Base-by-base conservation (phyloP, 371 early-diverging fungal genomes). In the Thermomucor indicae-seudaticae region DNA sequence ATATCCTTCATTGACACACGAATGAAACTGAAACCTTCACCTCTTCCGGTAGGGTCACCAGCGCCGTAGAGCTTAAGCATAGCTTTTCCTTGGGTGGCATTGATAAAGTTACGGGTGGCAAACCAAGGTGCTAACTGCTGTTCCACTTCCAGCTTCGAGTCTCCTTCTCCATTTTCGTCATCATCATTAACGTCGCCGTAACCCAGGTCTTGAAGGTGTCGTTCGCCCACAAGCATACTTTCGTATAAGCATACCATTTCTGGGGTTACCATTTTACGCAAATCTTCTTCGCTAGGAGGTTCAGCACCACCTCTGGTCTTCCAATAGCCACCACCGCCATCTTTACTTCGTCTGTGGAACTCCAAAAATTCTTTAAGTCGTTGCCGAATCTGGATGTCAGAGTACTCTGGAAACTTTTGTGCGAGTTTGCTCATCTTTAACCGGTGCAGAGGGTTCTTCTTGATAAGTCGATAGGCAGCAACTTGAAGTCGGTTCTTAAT, bases 11-110 rank as follows among this genome's bases (percentile, higher is more conserved):
- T 92, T 6, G 91, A 91, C 20, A 93, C 90, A 47, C 95, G 86
- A 55, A 99, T 90, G 68, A 97, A 99, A 73, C 96, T 96, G 65
- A 98, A 98, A 12, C 97, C 99, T 70, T 98, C 98, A 25, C 97
- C 99, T 23, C 91, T 78, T 5, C 99, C 99, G 0, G 99, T 96
- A 1, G 98, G 98, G 64, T 97, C 96, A 55, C 96, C 97, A n/a
- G 89, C 89, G 28, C 96, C 97, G 64, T 88, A 89, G 8, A 97
- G 78, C 64, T 93, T 87, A 38, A 96, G 67, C 95, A 93, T 93
- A 17, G 92, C 92, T 57, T 97, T 97, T 27, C 91, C 92, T 65
- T 86, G 86, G 12, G 88, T 86, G 6, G 91, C 91, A 53, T 87
- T 89, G 56, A 90, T 84, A 74, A 99, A 99, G 75, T 99, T 99